Evolutionary conservation across 441 rosid genomes (phyloP), one percentile per base, ranked within the genome.

Genomic region (Capsella rubella): DNA sequence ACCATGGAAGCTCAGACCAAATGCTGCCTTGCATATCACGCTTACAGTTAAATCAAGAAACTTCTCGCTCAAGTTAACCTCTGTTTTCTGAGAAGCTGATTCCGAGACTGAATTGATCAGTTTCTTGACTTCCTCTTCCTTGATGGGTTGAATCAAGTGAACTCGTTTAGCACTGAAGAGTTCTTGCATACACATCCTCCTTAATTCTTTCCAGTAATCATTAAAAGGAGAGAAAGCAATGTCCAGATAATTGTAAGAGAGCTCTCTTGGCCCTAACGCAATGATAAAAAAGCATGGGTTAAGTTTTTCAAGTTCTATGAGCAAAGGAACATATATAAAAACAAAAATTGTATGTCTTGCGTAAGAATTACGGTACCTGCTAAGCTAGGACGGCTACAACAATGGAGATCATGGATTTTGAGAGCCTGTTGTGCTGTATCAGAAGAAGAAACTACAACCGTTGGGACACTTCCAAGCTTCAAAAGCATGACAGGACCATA

Each of bases 371-470:
- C 27, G 27, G 8, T 63, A 51, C 85, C 85, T 5, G 71, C 58
- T 3, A 75, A 4, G 6, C 3, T 69, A 16, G 94, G 87, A 77
- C 93, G 80, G 64, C 87, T 86, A 72, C 89, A 84, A 67, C 84
- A 87, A 28, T 72, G 64, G 15, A 82, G 83, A 61, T 89, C 91
- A 52, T 84, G 52, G 5, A 16, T 8, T 16, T 47, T 47, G 27
- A 47, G 11, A 47, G 25, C 52, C 16, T 47, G 52, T 3, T 47
- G 16, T 47, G 52, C 52, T 8, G 52, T 47, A 16, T 47, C 52
- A 16, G 52, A 16, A 1, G 52, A 8, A 47, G 52, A 47, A 15
- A 47, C 52, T 7, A 47, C 11, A 1, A 47, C 52, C 11, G 52
- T 47, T 8, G 27, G 52, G 27, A 47, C 8, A 16, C 52, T 47